phyloP scores from a whole-genome alignment of 2,329 filamentous ascomycete genomes.

The Exserohilum rostratum region DNA sequence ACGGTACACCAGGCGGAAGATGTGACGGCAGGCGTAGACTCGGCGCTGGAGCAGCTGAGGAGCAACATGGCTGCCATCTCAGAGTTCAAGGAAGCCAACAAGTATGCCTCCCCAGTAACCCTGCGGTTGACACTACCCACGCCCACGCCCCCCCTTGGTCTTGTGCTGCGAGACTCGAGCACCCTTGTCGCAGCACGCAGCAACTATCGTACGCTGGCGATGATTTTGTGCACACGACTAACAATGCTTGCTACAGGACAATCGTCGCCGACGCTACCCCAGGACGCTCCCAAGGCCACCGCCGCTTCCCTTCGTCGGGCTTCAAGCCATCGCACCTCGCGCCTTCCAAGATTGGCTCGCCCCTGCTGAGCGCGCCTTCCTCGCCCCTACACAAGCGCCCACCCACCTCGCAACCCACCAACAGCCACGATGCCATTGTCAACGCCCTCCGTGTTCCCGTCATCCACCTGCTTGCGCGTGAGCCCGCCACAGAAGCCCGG shows the following conservation, averaged over 20 bases:
- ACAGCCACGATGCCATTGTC: slow-evolving; percentile 39
- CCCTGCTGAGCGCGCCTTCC: slow-evolving; percentile 47
- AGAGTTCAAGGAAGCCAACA: slow-evolving; percentile 66
- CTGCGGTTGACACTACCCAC: slow-evolving; percentile 23
- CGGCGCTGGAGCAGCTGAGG: slow-evolving; percentile 64
- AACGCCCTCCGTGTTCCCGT: slow-evolving; percentile 54
- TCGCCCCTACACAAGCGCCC: slow-evolving; percentile 44
- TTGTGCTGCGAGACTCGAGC: slow-evolving; percentile 22
- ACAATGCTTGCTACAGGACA: slow-evolving; percentile 43
- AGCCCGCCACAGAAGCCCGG: slow-evolving; percentile 37
- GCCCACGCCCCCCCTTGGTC: slow-evolving; percentile 14
- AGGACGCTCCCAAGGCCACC: slow-evolving; percentile 42
- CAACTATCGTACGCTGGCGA: slow-evolving; percentile 13
- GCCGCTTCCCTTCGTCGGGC: slow-evolving; percentile 45
- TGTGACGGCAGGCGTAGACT: slow-evolving; percentile 62
- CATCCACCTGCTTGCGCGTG: slow-evolving; percentile 60
- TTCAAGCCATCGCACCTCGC: slow-evolving; percentile 45
- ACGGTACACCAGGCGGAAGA: slow-evolving; percentile 61
- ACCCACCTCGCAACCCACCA: slow-evolving; percentile 51
- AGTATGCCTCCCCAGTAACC: slow-evolving; percentile 50
- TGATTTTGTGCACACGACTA: slow-evolving; percentile 30
- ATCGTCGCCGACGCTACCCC: slow-evolving; percentile 45
- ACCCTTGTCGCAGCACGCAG: slow-evolving; percentile 12
- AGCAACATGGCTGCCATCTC: slow-evolving; percentile 65
- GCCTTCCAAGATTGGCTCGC: slow-evolving; percentile 48